Conservation (phyloP, 495 filamentous ascomycete species). For the Friedmanniomyces simplex region DNA sequence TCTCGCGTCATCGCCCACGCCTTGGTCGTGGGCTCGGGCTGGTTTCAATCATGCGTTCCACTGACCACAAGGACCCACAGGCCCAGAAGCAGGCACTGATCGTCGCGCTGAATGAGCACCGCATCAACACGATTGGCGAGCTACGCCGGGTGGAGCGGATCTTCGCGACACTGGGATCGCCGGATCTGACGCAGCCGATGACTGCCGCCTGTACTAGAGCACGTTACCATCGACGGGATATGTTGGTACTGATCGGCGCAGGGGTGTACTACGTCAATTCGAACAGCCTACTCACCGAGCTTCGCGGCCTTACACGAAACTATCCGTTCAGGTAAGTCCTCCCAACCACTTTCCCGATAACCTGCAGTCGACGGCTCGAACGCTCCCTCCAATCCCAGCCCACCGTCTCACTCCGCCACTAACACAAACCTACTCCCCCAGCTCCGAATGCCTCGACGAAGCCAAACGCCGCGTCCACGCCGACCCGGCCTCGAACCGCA, state of each 20-base stretch:
- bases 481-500: constrained; percentile 54
- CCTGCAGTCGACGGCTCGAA: too few relatives aligned
- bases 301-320: constrained; percentile 55
- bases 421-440: constrained; percentile 24
- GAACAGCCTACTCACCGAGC: constrained; percentile 62
- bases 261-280: constrained; percentile 60
- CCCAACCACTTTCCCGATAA: too few relatives aligned
- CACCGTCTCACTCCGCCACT: not conserved
- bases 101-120: constrained; percentile 47
- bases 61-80: constrained; percentile 24
- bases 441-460: constrained; percentile 54
- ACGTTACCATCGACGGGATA: not conserved
- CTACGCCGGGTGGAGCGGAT: constrained; percentile 63
- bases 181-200: constrained; percentile 55
- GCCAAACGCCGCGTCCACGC: constrained; percentile 54
- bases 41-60: constrained; percentile 10
- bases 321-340: constrained; percentile 52
- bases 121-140: constrained; percentile 63
- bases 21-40: not conserved
- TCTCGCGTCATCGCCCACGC: not conserved
- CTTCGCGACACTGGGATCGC: constrained; percentile 42
- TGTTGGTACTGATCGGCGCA: constrained; percentile 6
- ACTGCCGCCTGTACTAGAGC: constrained; percentile 48
- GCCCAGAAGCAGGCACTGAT: constrained; percentile 42
- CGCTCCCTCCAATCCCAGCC: too few relatives aligned